Evolutionary conservation across 2,329 filamentous ascomycete genomes (phyloP), one percentile per base, ranked within the genome.

Genomic region (Juglanconis oblonga): DNA sequence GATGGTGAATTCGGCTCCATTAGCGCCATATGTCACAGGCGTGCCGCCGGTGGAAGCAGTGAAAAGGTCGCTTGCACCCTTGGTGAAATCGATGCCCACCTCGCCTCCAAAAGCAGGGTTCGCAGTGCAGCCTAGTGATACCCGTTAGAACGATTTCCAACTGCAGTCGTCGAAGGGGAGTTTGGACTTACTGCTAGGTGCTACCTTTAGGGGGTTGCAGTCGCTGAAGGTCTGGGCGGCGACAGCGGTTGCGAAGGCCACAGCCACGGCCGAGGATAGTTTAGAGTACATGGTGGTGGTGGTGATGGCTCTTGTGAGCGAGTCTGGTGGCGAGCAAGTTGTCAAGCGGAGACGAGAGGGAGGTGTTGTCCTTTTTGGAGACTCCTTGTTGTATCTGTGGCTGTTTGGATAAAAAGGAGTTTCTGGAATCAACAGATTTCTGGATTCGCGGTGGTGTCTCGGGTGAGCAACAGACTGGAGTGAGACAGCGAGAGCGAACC

Each of bases 71-170:
- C 87, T 92, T 40, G 78, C 72, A 59, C 90, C 90, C 73, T 88
- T 80, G 62, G 86, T 89, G 78, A 97, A 95, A 79, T 97, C 91
- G 71, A 93, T 87, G 61, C 68, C 66, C 55, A 76, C 67, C 47
- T 73, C 77, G 77, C 73, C 86, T 55, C 90, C 92, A 13, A 97
- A 81, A 10, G 93, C 94, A 64, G 89, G 82, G 72, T 96, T 83
- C 60, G 88, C 74, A 53, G 90, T 85, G 77, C 94, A 98, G 38
- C 70, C 82, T 84, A 60, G 42, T 13, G 33, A 59, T 48, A 57
- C 36, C 6, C 32, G 58, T 61, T n/a, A 63, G 45, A n/a, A n/a
- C 14, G n/a, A 13, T 10, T 1, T 52, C n/a, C 32, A 24, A 17
- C 35, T 14, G 3, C 36, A 38, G 17, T 24, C 24, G 17, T 9